phyloP scores from a whole-genome alignment of 306 rosid genomes.

The Delonix regia region DNA sequence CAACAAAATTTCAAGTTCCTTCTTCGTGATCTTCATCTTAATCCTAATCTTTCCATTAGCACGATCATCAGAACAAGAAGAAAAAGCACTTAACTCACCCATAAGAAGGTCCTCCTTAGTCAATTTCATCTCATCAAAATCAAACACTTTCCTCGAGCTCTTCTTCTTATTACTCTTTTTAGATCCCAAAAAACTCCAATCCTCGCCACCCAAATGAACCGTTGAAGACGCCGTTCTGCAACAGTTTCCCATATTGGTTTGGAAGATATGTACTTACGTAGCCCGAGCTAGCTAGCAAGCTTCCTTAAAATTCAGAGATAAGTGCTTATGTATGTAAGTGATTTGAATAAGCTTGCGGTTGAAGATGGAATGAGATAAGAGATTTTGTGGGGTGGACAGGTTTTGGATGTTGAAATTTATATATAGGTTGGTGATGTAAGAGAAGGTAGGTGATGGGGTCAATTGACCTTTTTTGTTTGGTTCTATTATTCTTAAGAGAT shows the following conservation, averaged over 20 bases:
- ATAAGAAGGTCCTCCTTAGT: conserved; percentile 29
- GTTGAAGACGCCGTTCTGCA: conserved; percentile 7
- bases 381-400: too few relatives aligned
- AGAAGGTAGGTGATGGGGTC: too few relatives aligned
- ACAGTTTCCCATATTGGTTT: conserved; percentile 67
- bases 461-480: too few relatives aligned
- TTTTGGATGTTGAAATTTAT: too few relatives aligned
- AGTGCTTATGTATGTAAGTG: not conserved
- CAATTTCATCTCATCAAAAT: conserved; percentile 21
- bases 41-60: conserved; percentile 50
- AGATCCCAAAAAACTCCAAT: conserved; percentile 41
- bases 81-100: not conserved
- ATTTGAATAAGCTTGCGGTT: not conserved
- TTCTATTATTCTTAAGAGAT: too few relatives aligned
- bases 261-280: too few relatives aligned
- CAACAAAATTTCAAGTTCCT: conserved; percentile 52
- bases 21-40: conserved; percentile 62
- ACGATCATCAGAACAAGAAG: not conserved
- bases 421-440: too few relatives aligned
- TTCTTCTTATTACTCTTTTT: not conserved
- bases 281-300: too few relatives aligned
- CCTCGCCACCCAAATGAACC: conserved; percentile 54
- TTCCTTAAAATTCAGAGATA: too few relatives aligned
- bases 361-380: not conserved
- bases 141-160: conserved; percentile 30